Base-by-base conservation (phyloP, 2,329 filamentous ascomycete genomes). In the Beauveria bassiana region DNA sequence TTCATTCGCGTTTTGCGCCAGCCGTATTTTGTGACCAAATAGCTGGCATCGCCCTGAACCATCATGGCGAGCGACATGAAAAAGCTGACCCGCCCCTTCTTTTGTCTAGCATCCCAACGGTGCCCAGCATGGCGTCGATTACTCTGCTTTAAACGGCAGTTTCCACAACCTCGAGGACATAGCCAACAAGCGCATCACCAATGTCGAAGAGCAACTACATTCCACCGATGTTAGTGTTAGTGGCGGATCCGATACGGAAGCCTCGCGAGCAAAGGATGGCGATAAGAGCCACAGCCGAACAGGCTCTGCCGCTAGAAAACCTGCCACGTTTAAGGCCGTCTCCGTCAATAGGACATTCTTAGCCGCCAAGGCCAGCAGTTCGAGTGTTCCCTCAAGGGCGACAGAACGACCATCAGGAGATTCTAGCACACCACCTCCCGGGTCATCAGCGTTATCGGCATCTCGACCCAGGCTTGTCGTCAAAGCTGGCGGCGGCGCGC, bases 331-430 rank as follows among this genome's bases (percentile, higher is more conserved):
- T 80, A 96, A 95, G 74, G 85, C 90, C 20, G 88, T 95, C 53
- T 93, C 89, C 5, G 89, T 93, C 66, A 93, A 93, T 66, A 92
- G 90, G 74, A 91, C 85, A 49, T 96, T 93, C 70, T 80, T 95
- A 42, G 85, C 84, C n/a, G 84, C 89, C 63, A 93, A 93, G 73
- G 81, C 76, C 51, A 71, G 79, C 20, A 72, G 77, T 20, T 72
- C 74, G 59, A 73, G 70, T 63, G 70, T 76, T 9, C 72, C 78
- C 22, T 70, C 81, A 61, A 85, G 86, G 69, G 68, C 78, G 52
- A 74, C 73, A 66, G 78, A 85, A 65, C 81, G 85, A 71, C 74
- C 78, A 6, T 72, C 72, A 14, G 69, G 80, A 16, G 74, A 79
- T 54, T 74, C 82, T 1, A 74, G 76, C 58, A 77, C 79, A 5